Evolutionary conservation across 176 grass and related monocot genomes (phyloP).

Genomic region (Bolboschoenus planiculmis): DNA sequence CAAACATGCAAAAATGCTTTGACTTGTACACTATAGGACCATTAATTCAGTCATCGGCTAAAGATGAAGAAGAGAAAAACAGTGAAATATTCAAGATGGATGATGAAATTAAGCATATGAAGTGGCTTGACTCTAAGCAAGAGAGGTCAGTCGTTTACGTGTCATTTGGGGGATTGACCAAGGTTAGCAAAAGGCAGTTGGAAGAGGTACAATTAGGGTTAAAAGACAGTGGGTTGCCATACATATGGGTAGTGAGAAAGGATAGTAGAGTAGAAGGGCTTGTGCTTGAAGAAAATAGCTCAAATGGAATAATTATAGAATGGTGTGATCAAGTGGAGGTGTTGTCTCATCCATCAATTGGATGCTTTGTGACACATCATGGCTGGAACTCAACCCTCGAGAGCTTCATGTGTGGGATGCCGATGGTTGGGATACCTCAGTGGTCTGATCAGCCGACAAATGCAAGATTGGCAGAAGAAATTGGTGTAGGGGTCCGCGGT

Average conservation of each 20-base stretch:
- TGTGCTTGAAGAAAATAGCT: background rate
- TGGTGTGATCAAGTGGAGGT: conserved; percentile 54
- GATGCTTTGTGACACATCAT: conserved; percentile 44
- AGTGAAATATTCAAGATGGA: conserved; percentile 27
- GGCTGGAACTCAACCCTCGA: conserved; percentile 39
- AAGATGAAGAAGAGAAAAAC: conserved; percentile 7
- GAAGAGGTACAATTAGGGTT: conserved; percentile 34
- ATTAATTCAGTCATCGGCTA: conserved; percentile 22
- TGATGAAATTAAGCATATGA: conserved; percentile 31
- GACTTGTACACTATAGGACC: conserved; percentile 41
- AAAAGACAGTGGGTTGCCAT: conserved; percentile 22
- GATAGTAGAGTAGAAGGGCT: conserved; percentile 17
- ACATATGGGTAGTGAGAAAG: conserved; percentile 37
- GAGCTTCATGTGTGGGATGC: conserved; percentile 31
- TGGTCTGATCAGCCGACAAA: conserved; percentile 25
- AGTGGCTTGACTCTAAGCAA: conserved; percentile 30
- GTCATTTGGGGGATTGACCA: conserved; percentile 36
- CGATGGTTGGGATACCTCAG: conserved; percentile 28
- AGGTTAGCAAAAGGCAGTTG: conserved; percentile 8
- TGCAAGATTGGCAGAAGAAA: conserved; percentile 10
- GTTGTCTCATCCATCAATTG: conserved; percentile 24
- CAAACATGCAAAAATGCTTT: background rate
- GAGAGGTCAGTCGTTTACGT: conserved; percentile 47
- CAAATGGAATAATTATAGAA: conserved; percentile 27
- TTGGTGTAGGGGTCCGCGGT: conserved; percentile 14